Base-by-base conservation (phyloP, 2,329 filamentous ascomycete species). In the Phialophora tarda region DNA sequence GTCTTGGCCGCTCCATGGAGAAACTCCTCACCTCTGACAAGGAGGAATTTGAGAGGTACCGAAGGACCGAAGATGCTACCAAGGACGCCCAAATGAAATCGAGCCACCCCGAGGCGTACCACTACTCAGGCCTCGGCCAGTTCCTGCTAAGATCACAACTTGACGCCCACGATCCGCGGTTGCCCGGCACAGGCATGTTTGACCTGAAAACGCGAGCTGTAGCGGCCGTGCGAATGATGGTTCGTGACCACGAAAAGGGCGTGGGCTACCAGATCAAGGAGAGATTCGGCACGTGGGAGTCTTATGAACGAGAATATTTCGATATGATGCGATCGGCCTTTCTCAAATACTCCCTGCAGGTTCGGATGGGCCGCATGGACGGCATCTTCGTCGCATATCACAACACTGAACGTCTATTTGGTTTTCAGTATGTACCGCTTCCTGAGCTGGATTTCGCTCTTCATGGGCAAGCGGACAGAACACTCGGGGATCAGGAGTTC, bases 381-480 rank as follows among this genome's bases (percentile, higher is more conserved):
- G 95, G 95, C 62, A 97, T 98, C 58, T 99, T 98, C 75, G 91
- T 98, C 24, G 95, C 95, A 2, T 99, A 89, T 76, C 95, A 99
- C 82, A 99, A 99, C 76, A 91, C 93, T 1, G 85, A 93, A 78
- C 90, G 93, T 63, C 96, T 99, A 58, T 99, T 99, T 76, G 95
- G 95, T 5, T 99, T 99, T 78, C 95, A 99, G 78, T 99, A 99
- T 76, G 85, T 99, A 67, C 89, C 88, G 66, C 80, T 98, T 14
- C 77, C 86, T 3, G 95, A 99, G 75, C 93, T 99, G 90, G 95
- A 99, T 76, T 76, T 84, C n/a, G 86, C 92, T 0, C 79, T 99
- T n/a, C 96, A 99, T 75, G 93, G 92, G 24, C 89, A 92, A 59
- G 74, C 77, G 0, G 83, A 93, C 73, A 82, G 82, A 0, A 75